Base-by-base conservation (phyloP, 768 basidiomycete species). In the Glaciozyma antarctica region DNA sequence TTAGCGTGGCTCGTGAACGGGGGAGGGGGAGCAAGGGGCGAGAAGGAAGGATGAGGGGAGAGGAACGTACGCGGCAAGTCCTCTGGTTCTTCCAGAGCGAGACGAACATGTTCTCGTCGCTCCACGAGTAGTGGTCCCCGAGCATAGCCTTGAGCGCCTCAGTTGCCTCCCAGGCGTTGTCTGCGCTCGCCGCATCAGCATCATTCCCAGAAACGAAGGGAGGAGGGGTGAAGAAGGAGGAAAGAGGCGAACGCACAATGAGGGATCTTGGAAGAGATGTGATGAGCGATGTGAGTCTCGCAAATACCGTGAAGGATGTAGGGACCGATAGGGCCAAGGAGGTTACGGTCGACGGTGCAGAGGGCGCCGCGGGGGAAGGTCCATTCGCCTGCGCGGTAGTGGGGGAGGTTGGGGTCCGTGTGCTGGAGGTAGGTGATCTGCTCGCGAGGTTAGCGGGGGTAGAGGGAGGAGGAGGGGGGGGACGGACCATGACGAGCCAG, bases 321-420 rank as follows among this genome's bases (percentile, higher is more conserved):
- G 1, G 85, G 84, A 51, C 92, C 93, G 68, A 97, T 82, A 83
- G 87, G 91, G 54, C 81, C 90, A 82, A 88, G 85, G 72, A 93
- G 71, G 51, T 78, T 80, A 55, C 93, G 91, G 62, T 84, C 82
- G 74, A 97, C 81, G 16, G 94, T 99, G 60, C 88, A 80, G 60
- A 98, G 84, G 21, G 94, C 94, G 64, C 94, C 94, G 71, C 91
- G 88, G 52, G 86, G 81, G 82, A 98, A 99, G 47, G 86, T 92
- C 82, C 94, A 97, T 75, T 88, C 86, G 45, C 83, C 75, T 19
- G 86, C 83, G 69, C 88, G 88, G 82, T 95, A 97, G 79, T 97
- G 94, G 57, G 93, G 93, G 52, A 98, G 83, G 54, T 87, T 77
- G 24, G 93, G 90, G 78, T 97, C 94, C 73, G 94, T 97, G 81